Base-by-base conservation (phyloP, 306 rosid genomes). In the Vigna angularis region DNA sequence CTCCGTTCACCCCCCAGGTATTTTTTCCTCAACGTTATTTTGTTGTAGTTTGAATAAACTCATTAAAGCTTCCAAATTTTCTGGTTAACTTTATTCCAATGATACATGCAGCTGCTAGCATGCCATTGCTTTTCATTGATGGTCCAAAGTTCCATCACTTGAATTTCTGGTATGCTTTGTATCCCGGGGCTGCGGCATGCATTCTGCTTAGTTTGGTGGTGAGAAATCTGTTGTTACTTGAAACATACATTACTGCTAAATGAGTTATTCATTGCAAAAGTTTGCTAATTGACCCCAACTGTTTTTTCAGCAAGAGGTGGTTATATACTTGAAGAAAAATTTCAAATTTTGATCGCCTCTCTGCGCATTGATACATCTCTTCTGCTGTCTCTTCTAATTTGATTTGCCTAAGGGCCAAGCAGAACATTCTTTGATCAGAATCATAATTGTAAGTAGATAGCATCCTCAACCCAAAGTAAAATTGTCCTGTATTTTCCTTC, bases 91-190 rank as follows among this genome's bases (percentile, higher is more conserved):
- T 53, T 24, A 16, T 62, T 36, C 28, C 61, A 68, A 65, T 77
- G 11, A 81, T 69, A 66, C 47, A 5, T 77, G 87, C 80, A 95
- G 98, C 99, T 70, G 99, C 97, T 11, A 87, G 96, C 81, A 81
- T 95, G 86, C 97, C 99, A 3, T 49, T 95, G 74, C 77, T 95
- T 80, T 95, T 95, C 93, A 95, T 95, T 14, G 98, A 95, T 75
- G 98, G 89, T 81, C 89, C 87, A 2, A 95, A 93, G 87, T 67
- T 89, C 66, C 99, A 91, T 63, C 90, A 81, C 80, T 78, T 95
- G 74, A 92, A 83, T 65, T 87, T 87, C 67, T 93, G 97, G 99
- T 93, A 86, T 74, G 87, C 93, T 34, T 59, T 95, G 74, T 95
- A 89, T 80, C 98, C 98, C 0, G 92, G 98, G 0, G 98, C 96